phyloP scores from a whole-genome alignment of 345 rosid species.

The Ceriops tagal region DNA sequence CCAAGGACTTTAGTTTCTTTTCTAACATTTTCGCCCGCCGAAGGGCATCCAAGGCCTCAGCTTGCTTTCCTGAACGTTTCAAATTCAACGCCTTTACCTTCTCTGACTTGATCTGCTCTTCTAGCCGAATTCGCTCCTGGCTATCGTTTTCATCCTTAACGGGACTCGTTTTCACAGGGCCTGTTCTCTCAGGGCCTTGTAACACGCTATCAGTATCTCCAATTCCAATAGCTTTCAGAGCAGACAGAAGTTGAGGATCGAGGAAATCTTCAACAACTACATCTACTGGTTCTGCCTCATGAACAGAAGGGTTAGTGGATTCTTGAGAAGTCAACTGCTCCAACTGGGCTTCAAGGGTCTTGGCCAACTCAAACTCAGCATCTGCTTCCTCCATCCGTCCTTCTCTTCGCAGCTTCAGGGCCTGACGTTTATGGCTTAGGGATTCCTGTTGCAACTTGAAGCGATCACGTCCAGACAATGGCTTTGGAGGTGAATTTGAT shows the following conservation, averaged over 20 bases:
- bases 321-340: constrained; percentile 52
- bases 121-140: constrained; percentile 59
- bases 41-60: constrained; percentile 83
- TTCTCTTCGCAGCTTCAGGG: constrained; percentile 76
- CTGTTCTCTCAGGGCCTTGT: constrained; percentile 27
- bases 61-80: constrained; percentile 84
- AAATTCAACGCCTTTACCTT: constrained; percentile 69
- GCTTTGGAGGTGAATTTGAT: constrained; percentile 46
- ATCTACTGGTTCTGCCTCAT: constrained; percentile 26
- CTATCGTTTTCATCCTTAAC: constrained; percentile 30
- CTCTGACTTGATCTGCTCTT: constrained; percentile 74
- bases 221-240: constrained; percentile 70
- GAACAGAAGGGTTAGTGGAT: constrained; percentile 32
- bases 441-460: constrained; percentile 89
- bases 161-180: constrained; percentile 25
- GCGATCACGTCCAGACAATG: constrained; percentile 74
- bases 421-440: constrained; percentile 76
- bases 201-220: constrained; percentile 31
- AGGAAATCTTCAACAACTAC: constrained; percentile 77
- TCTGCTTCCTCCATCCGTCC: constrained; percentile 83
- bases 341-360: constrained; percentile 77
- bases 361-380: constrained; percentile 84
- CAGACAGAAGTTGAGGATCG: constrained; percentile 86
- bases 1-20: constrained; percentile 58
- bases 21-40: constrained; percentile 67